A percentile compares a stretch with the other conserved stretches of the same genome.
Evolutionary conservation across 805 yeast genomes (phyloP).

Genomic region (Wickerhamiella alocasiicola): DNA sequence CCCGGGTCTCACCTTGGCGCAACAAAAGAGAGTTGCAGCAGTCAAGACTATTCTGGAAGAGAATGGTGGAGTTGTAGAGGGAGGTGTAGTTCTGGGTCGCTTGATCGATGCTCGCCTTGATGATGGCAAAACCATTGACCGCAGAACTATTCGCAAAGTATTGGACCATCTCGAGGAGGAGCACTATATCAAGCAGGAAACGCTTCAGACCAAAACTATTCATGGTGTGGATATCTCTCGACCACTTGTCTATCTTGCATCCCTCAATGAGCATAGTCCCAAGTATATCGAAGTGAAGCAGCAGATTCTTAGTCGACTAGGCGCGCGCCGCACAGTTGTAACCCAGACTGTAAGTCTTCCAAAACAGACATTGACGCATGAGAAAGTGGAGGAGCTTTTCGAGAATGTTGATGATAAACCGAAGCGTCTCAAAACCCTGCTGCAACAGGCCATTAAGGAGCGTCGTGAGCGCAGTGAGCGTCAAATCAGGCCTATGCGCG

Average conservation of each 20-base stretch:
- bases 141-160: slow-evolving; percentile 41
- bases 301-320: not conserved
- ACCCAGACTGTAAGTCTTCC: not conserved
- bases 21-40: slow-evolving; percentile 32
- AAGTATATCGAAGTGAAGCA: slow-evolving; percentile 14
- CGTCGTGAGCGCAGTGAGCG: slow-evolving; percentile 1
- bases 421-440: slow-evolving; percentile 2
- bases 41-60: slow-evolving; percentile 34
- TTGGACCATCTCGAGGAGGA: slow-evolving; percentile 28
- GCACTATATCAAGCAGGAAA: slow-evolving; percentile 25
- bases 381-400: slow-evolving; percentile 2
- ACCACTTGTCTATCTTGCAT: slow-evolving; percentile 23
- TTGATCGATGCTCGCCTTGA: slow-evolving; percentile 28
- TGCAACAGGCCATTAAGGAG: slow-evolving; percentile 2
- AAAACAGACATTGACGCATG: not conserved
- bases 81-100: slow-evolving; percentile 32
- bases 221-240: slow-evolving; percentile 17
- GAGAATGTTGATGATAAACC: slow-evolving; percentile 1
- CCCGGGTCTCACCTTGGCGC: not conserved
- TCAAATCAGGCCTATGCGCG: not conserved
- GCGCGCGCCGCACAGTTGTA: not conserved
- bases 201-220: slow-evolving; percentile 19
- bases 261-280: slow-evolving; percentile 2
- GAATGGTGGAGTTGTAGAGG: slow-evolving; percentile 35
- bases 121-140: slow-evolving; percentile 37